Evolutionary conservation across 441 rosid genomes (phyloP), one percentile per base, ranked within the genome.

Genomic region (Euphorbia celastroides): DNA sequence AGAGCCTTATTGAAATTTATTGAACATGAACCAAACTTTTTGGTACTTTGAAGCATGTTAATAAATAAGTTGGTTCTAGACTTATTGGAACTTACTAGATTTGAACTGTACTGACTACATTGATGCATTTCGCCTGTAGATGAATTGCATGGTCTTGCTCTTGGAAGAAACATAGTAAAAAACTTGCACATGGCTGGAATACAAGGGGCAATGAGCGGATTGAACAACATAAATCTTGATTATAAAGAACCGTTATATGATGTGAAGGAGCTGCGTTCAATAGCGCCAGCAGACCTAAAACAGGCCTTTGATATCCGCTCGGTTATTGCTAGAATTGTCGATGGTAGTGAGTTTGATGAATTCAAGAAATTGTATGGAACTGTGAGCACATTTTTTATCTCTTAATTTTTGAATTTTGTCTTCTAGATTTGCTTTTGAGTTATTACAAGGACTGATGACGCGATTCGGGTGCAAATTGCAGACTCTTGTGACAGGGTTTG

Each of bases 331-430:
- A 85, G 92, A 50, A 86, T 93, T 70, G 93, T 85, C 66, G 99
- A 93, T 81, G 96, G 97, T 55, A 91, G 97, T 73, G 96, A 91
- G 74, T 93, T 93, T 73, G 97, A 93, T 57, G 99, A 93, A 73
- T 93, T 93, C 89, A 93, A 93, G 87, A 93, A 91, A 82, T 74
- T 85, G 79, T 93, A 88, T 70, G 99, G 99, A 83, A 88, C 88
- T 71, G 96, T 91, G 65, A 84, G 95, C 88, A 84, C 80, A 69
- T 46, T 72, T 56, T 25, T 16, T 56, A 69, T 70, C 64, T 11
- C 80, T 72, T 62, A 36, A 36, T 31, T 57, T 27, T 0, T 56
- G 66, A 25, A 34, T 55, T 31, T 32, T 64, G n/a, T 51, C 62
- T 12, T 26, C 9, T 13, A 57, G 57, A 57, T 57, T 57, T 65